Percentiles rank a stretch among this genome's conserved stretches.
These are phyloP conservation scores for Trypanosoma avium DNA, from an alignment of 208 protist genomes.

Conservation along the genomic window DNA sequence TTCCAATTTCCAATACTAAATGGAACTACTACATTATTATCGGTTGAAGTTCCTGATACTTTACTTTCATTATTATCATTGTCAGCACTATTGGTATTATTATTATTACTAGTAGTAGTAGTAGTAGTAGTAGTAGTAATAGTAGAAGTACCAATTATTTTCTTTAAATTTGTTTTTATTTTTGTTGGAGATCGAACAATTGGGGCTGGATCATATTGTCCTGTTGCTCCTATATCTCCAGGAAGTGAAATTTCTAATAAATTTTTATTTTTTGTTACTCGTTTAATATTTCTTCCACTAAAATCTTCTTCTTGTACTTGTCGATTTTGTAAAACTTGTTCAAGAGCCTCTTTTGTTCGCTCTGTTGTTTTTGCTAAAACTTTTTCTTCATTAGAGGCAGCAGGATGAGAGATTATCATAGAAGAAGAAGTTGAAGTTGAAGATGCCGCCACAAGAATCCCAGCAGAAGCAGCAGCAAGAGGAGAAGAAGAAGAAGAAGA, in stretches of 20 bases:
- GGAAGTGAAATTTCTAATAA: conserved; percentile 29
- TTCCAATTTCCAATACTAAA: conserved; percentile 77
- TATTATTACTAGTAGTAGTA: no score
- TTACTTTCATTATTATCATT: conserved; percentile 4
- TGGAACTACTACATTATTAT: conserved; percentile 43
- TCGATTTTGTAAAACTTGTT: conserved; percentile 26
- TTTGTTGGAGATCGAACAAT: conserved; percentile 79
- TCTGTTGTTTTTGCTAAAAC: conserved; percentile 34
- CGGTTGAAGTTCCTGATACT: no score
- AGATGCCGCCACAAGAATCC: not conserved
- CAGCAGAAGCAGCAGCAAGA: not conserved
- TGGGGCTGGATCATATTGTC: conserved; percentile 32
- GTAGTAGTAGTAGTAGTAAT: no score
- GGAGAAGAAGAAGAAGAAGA: not conserved
- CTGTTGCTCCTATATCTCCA: conserved; percentile 3
- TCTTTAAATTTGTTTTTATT: no score
- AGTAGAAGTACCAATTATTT: no score
- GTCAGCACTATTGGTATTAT: no score
- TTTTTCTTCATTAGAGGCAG: not conserved
- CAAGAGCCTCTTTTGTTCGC: conserved; percentile 36
- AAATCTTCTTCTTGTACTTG: conserved; percentile 33
- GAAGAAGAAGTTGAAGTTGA: no score
- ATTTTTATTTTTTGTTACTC: not conserved
- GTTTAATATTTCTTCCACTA: conserved; percentile 26
- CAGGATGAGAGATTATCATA: no score